Evolutionary conservation across 2,329 filamentous ascomycete species (phyloP).

Genomic region (Polytolypa hystricis): DNA sequence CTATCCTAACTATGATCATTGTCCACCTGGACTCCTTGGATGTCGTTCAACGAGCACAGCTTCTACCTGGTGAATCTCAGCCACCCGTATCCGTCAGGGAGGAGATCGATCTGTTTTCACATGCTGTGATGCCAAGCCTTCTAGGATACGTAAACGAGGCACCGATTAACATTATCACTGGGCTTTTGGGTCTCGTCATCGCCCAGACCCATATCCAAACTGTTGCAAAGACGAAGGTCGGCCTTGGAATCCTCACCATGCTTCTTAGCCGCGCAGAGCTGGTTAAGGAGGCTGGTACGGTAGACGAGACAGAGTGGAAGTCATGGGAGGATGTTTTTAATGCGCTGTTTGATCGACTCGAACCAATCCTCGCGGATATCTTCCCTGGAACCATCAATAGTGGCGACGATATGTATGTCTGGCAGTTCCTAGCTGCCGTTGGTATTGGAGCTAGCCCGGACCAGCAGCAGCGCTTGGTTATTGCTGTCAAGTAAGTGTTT

Average conservation of each 20-base stretch:
- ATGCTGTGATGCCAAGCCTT: slow-evolving; percentile 78
- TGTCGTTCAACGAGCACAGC: slow-evolving; percentile 71
- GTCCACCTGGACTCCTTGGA: slow-evolving; percentile 87
- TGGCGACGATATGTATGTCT: slow-evolving; percentile 90
- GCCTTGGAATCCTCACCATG: slow-evolving; percentile 82
- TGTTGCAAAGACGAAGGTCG: slow-evolving; percentile 79
- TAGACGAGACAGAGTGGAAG: slow-evolving; percentile 62
- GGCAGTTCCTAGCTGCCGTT: slow-evolving; percentile 93
- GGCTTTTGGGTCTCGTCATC: slow-evolving; percentile 74
- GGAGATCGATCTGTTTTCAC: slow-evolving; percentile 82
- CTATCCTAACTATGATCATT: slow-evolving; percentile 89
- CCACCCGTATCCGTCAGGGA: slow-evolving; percentile 72
- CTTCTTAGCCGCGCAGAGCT: slow-evolving; percentile 89
- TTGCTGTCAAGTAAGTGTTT: slow-evolving; percentile 66
- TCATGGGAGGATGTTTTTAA: slow-evolving; percentile 81
- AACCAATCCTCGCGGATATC: slow-evolving; percentile 70
- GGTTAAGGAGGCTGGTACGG: slow-evolving; percentile 67
- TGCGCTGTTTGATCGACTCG: slow-evolving; percentile 73
- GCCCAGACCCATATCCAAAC: slow-evolving; percentile 70
- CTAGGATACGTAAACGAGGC: slow-evolving; percentile 87
- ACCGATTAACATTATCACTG: slow-evolving; percentile 80
- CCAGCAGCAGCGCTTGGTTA: slow-evolving; percentile 86
- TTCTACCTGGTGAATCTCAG: slow-evolving; percentile 59
- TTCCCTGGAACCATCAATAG: slow-evolving; percentile 88
- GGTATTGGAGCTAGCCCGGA: slow-evolving; percentile 87